phyloP scores from a whole-genome alignment of 2,329 filamentous ascomycete genomes.

The Xylaria sp. region DNA sequence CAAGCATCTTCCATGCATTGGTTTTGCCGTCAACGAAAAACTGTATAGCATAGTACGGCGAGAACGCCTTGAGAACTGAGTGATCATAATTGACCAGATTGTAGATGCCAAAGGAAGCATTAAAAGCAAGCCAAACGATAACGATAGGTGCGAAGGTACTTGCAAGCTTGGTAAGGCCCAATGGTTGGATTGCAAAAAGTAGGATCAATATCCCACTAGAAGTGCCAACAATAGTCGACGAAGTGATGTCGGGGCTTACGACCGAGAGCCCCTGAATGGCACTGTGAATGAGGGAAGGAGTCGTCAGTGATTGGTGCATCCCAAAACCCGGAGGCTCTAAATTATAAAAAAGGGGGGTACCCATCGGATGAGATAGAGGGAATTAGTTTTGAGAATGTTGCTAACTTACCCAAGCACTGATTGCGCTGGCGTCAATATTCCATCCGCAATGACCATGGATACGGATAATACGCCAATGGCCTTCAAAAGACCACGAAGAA shows the following conservation, averaged over 20 bases:
- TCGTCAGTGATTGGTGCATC: slow-evolving; percentile 6
- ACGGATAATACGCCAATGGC: slow-evolving; percentile 69
- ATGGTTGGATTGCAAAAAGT: slow-evolving; percentile 68
- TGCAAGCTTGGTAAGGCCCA: slow-evolving; percentile 67
- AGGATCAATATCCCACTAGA: slow-evolving; percentile 68
- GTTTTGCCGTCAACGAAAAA: slow-evolving; percentile 65
- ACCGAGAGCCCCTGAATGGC: slow-evolving; percentile 70
- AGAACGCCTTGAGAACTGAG: slow-evolving; percentile 62
- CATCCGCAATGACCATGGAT: slow-evolving; percentile 70
- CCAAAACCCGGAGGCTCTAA: too few relatives aligned
- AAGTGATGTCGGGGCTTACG: slow-evolving; percentile 60
- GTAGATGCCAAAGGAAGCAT: slow-evolving; percentile 67
- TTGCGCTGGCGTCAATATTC: slow-evolving; percentile 71
- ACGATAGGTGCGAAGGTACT: slow-evolving; percentile 69
- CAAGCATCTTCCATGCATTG: slow-evolving; percentile 67
- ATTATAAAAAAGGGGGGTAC: too few relatives aligned
- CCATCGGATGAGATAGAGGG: not conserved
- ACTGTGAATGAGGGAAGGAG: slow-evolving; percentile 36
- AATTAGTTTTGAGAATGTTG: not conserved
- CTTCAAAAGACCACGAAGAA: slow-evolving; percentile 61
- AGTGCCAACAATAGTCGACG: slow-evolving; percentile 64
- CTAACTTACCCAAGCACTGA: slow-evolving; percentile 60
- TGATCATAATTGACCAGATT: slow-evolving; percentile 59
- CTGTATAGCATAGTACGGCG: slow-evolving; percentile 62
- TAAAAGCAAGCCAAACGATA: slow-evolving; percentile 70